Conservation (phyloP, 306 rosid species). For the Fragaria nilgerrensis region DNA sequence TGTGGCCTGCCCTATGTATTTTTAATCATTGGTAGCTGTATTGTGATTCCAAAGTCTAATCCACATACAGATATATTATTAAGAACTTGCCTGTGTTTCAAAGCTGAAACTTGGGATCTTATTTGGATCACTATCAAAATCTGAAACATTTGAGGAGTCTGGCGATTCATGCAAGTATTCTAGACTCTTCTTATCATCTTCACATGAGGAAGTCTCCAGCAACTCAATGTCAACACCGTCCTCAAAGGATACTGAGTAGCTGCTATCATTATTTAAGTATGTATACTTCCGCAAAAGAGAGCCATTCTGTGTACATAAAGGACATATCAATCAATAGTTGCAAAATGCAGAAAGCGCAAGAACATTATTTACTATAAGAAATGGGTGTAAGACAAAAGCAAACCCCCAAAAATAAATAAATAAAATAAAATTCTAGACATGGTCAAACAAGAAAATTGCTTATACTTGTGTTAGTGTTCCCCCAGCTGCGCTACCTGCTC, state of each 20-base stretch:
- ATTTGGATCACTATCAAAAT: slow-evolving; percentile 48
- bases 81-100: slow-evolving; percentile 77
- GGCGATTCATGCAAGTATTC: slow-evolving; percentile 42
- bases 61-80: neutral
- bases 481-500: neutral
- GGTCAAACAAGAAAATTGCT: neutral
- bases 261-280: slow-evolving; percentile 81
- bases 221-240: slow-evolving; percentile 72
- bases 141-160: slow-evolving; percentile 27
- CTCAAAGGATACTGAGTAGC: slow-evolving; percentile 77
- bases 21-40: neutral
- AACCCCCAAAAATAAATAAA: slow-evolving; percentile 4
- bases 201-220: slow-evolving; percentile 46
- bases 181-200: slow-evolving; percentile 42
- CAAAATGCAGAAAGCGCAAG: neutral
- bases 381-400: neutral
- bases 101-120: slow-evolving; percentile 75
- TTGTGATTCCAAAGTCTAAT: neutral
- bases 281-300: slow-evolving; percentile 74
- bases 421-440: neutral
- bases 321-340: slow-evolving; percentile 4
- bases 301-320: slow-evolving; percentile 62
- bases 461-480: too few species aligned
- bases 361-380: neutral
- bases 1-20: neutral